These are phyloP conservation scores for Cryptococcus neoformans DNA, from an alignment of 1,284 basidiomycete genomes.

Conservation along the genomic window DNA sequence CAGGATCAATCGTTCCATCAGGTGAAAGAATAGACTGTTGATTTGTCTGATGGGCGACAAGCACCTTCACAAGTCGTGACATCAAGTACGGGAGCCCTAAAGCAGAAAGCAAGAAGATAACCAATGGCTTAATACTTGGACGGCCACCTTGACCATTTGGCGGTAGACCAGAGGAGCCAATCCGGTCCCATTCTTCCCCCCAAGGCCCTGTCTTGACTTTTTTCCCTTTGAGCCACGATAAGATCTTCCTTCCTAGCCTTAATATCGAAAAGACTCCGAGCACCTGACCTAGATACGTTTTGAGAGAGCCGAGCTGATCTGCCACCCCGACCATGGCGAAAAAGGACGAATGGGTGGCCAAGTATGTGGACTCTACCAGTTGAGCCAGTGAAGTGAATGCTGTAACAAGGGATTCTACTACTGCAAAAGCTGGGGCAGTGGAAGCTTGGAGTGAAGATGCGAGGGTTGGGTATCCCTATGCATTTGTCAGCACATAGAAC, in stretches of 20 bases:
- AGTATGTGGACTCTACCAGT: constrained; percentile 97
- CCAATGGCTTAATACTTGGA: constrained; percentile 81
- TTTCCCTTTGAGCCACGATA: constrained; percentile 53
- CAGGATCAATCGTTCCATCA: constrained; percentile 52
- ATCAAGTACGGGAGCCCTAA: constrained; percentile 93
- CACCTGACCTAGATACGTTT: constrained; percentile 90
- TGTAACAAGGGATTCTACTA: constrained; percentile 92
- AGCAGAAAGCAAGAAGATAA: constrained; percentile 94
- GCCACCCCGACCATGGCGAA: constrained; percentile 99
- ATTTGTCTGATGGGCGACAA: constrained; percentile 57
- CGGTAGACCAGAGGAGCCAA: not conserved
- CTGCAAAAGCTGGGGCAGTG: constrained; percentile 88
- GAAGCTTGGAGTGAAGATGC: constrained; percentile 84
- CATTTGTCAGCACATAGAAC: not conserved
- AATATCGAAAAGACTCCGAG: constrained; percentile 87
- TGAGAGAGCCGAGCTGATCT: constrained; percentile 88
- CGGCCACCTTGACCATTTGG: constrained; percentile 35
- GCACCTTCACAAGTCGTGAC: constrained; percentile 79
- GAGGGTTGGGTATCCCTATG: constrained; percentile 58
- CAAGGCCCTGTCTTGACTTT: constrained; percentile 44
- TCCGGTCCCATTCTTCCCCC: constrained; percentile 48
- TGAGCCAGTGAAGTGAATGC: constrained; percentile 96
- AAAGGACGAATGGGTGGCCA: constrained; percentile 97
- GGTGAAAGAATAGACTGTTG: constrained; percentile 13
- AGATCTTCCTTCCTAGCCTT: constrained; percentile 58